phyloP scores from a whole-genome alignment of 208 protist species.

The Acanthamoeba royreba region DNA sequence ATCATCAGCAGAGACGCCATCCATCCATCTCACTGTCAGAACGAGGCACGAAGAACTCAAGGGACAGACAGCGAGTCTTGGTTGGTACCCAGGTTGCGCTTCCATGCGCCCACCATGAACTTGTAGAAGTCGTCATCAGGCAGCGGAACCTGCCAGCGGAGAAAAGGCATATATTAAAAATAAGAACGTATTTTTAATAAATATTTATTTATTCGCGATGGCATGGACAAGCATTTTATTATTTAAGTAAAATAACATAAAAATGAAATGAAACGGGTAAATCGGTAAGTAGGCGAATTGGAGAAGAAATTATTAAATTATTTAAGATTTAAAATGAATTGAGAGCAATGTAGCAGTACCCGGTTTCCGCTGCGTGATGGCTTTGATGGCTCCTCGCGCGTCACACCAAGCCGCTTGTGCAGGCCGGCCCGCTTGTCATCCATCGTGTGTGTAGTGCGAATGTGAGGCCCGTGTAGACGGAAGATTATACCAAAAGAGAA shows the following conservation, averaged over 20 bases:
- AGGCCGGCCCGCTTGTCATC: background rate
- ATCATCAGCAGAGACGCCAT: background rate
- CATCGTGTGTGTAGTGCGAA: too few species aligned
- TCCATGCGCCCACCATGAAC: constrained; percentile 61
- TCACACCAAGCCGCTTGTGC: background rate
- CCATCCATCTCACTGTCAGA: too few species aligned
- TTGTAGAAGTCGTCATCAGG: constrained; percentile 64
- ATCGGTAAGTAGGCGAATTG: too few species aligned
- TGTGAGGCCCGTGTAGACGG: too few species aligned
- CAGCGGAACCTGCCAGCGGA: too few species aligned
- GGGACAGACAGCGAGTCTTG: background rate
- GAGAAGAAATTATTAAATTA: too few species aligned
- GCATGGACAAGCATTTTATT: too few species aligned
- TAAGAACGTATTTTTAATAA: background rate
- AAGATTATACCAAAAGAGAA: too few species aligned
- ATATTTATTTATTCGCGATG: too few species aligned
- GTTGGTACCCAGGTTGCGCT: constrained; percentile 52
- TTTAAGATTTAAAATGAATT: too few species aligned
- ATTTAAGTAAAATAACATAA: too few species aligned
- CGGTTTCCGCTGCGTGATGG: background rate
- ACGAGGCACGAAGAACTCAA: background rate
- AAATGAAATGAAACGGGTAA: too few species aligned
- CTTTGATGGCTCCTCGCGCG: background rate
- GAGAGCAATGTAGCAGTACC: background rate
- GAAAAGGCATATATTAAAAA: background rate